Conservation (phyloP, 306 rosid species). For the Ormosia semicastrata region DNA sequence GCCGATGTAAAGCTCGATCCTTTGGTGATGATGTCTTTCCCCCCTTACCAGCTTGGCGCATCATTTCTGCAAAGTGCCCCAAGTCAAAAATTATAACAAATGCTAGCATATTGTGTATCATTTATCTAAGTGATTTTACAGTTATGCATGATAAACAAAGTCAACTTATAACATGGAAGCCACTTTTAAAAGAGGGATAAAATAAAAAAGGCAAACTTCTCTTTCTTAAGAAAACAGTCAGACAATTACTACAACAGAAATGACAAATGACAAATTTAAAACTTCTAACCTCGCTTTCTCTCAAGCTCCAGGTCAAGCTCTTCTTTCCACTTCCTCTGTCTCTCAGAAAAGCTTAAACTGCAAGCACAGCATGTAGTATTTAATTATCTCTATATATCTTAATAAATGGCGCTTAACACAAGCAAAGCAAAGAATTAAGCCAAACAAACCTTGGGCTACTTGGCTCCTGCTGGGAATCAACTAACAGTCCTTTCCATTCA, state of each 20-base stretch:
- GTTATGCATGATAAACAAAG: not conserved
- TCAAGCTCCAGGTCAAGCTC: conserved; percentile 97
- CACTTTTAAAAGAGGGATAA: not conserved
- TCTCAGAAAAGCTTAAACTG: conserved; percentile 82
- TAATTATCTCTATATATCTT: conserved; percentile 19
- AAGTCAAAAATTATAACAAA: not conserved
- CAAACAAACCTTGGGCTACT: conserved; percentile 75
- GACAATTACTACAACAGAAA: too few species aligned
- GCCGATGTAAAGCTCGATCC: conserved; percentile 69
- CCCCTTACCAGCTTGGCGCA: conserved; percentile 82
- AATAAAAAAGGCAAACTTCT: not conserved
- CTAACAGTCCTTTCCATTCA: conserved; percentile 59
- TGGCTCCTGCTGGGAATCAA: conserved; percentile 75
- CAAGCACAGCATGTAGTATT: conserved; percentile 4
- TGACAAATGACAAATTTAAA: not conserved
- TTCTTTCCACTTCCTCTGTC: conserved; percentile 96
- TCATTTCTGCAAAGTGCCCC: conserved; percentile 73
- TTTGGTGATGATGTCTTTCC: conserved; percentile 92
- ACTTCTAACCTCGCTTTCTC: conserved; percentile 80
- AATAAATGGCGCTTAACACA: conserved; percentile 1
- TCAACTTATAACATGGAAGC: not conserved
- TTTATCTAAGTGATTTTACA: not conserved
- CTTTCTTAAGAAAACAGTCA: not conserved
- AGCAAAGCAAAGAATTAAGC: conserved; percentile 19
- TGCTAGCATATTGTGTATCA: not conserved